Evolutionary conservation across 1,284 basidiomycete species (phyloP), one percentile per base, ranked within the genome.

Genomic region (Omphalotus olearius): DNA sequence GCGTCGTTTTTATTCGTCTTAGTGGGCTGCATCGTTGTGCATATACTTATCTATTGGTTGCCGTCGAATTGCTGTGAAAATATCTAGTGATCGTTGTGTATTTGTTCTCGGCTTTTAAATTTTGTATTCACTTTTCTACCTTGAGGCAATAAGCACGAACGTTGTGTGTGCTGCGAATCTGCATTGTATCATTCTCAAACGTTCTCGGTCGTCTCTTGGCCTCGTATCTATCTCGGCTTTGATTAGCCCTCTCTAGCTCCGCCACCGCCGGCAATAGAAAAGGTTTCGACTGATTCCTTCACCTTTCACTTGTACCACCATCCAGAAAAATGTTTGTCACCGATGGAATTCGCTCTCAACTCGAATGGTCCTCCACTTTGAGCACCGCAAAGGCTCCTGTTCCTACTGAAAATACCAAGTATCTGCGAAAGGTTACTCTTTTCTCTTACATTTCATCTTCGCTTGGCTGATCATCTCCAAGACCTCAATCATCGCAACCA

Each of bases 401-500:
- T 60, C 80, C 88, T 59, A 79, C 81, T 36, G 82, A 88, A 53
- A 78, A 84, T 56, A 91, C 90, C 64, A 93, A 93, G 73, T 92
- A 76, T 69, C 71, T 86, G 61, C 89, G 94, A 74, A 98, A 96
- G 83, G 93, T 93, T 54, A 43, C 43, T 36, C 49, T 50, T 44
- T 44, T 48, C 48, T 42, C 35, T 36, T 30, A 13, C n/a, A 16
- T 45, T 48, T 23, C 36, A 5, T 41, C 38, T n/a, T 17, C 10
- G 7, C 40, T 39, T 40, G 17, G 14, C 45, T 46, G 36, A 51
- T 56, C 51, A 39, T 47, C 55, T 4, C 16, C 35, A 98, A 23
- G 95, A 97, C 93, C 16, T 78, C 89, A 56, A 97, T 98, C 74
- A 97, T 98, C 66, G 94, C 93, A 55, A 98, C 94, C 56, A 98